Conservation (phyloP, 768 basidiomycete genomes). For the Dacryopinax primogenitus region DNA sequence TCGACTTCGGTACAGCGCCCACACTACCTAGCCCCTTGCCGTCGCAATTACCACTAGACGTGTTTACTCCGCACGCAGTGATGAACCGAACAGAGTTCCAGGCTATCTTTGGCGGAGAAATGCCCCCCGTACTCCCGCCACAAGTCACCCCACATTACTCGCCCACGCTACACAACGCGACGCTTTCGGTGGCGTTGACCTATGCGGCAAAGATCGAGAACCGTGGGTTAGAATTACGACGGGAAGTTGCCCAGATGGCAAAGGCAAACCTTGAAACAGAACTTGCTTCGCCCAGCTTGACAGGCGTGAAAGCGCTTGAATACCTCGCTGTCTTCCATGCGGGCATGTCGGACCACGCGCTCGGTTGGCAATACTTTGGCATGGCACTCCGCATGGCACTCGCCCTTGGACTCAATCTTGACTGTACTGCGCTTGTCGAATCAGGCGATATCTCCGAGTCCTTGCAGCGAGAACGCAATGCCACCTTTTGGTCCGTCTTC, state of each 20-base stretch:
- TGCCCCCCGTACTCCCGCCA: background rate
- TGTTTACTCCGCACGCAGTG: background rate
- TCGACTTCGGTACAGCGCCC: background rate
- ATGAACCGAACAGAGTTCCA: background rate
- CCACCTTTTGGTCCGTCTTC: background rate
- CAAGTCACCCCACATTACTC: conserved; percentile 39
- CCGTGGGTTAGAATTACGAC: background rate
- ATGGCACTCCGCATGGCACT: conserved; percentile 18
- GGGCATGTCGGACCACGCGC: conserved; percentile 30
- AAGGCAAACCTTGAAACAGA: conserved; percentile 32
- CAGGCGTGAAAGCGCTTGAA: conserved; percentile 32
- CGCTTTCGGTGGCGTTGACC: conserved; percentile 36
- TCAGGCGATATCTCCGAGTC: background rate
- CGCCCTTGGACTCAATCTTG: background rate
- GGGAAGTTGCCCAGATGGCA: conserved; percentile 29
- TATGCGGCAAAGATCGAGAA: conserved; percentile 15
- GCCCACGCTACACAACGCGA: conserved; percentile 58
- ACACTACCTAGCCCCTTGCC: background rate
- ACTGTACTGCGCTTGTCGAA: background rate
- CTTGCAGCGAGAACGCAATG: background rate
- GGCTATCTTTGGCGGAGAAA: background rate
- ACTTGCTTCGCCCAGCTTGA: conserved; percentile 32
- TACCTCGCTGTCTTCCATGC: conserved; percentile 33
- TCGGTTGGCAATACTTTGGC: conserved; percentile 37
- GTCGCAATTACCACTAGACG: background rate